Base-by-base conservation (phyloP, 306 rosid genomes). In the Glycine latifolia region DNA sequence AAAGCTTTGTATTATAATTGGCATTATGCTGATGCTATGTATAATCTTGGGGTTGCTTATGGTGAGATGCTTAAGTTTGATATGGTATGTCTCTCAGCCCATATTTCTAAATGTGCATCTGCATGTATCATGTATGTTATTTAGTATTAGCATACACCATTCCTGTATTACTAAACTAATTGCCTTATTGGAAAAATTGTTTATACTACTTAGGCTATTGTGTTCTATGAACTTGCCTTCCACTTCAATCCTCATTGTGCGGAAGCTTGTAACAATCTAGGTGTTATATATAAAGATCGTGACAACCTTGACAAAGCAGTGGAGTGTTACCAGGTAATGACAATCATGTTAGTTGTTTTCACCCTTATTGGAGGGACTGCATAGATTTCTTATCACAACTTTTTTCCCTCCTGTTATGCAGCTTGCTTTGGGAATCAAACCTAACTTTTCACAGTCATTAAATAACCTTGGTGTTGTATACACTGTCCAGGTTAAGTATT, bases 21-120 rank as follows among this genome's bases (percentile, higher is more conserved):
- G 98, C 99, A 93, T 71, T 95, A 95, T 87, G 99, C 99, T 71
- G 99, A 95, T 87, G 99, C 99, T 74, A 93, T 95, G 99, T 95
- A 95, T 87, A 95, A 95, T 90, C 98, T 95, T 17, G 99, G 98
- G 77, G 99, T 95, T 81, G 99, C 99, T 62, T 95, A 95, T 81
- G 99, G 99, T 68, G 99, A 95, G 88, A 95, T 93, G 97, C 98
- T 95, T 13, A 93, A 90, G 88, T 95, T 93, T 83, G 99, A 95
- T 82, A 91, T 88, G 99, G 99, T 95, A 80, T 77, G 89, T 87
- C 71, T 69, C n/a, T 5, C 43, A 67, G 49, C 6, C 26, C 65
- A 31, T 76, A 7, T 67, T 69, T 31, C 3, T 56, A 61, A 61
- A 31, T 31, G 4, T 31, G 4, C 67, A 60, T 31, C 14, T 10